Evolutionary conservation across 176 grass and related monocot species (phyloP).

Genomic region (Saccharum officinarum): DNA sequence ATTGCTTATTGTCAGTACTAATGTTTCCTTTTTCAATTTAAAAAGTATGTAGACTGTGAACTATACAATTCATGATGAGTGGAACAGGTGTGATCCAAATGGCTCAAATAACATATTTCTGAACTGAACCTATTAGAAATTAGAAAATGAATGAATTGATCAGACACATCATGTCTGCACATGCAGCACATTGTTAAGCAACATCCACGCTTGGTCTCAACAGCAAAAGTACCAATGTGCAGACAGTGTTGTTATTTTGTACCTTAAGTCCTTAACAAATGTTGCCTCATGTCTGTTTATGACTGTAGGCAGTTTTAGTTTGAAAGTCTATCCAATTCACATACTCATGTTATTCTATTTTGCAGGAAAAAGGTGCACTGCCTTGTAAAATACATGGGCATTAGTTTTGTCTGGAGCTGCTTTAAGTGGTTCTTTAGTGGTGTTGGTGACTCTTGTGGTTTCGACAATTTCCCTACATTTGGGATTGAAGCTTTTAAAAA

Average conservation of each 20-base stretch:
- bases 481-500: constrained; percentile 41
- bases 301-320: background rate
- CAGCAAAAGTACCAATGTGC: background rate
- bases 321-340: background rate
- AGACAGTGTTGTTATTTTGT: background rate
- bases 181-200: background rate
- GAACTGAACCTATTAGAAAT: background rate
- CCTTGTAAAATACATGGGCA: constrained; percentile 46
- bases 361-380: constrained; percentile 48
- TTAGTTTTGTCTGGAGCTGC: constrained; percentile 55
- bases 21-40: background rate
- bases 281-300: background rate
- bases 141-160: background rate
- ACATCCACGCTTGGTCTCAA: background rate
- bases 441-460: constrained; percentile 50
- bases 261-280: background rate
- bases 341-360: constrained; percentile 21
- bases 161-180: background rate
- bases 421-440: constrained; percentile 65
- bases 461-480: constrained; percentile 52
- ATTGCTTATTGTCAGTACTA: background rate
- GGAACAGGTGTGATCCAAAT: background rate
- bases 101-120: background rate
- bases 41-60: background rate
- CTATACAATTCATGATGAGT: background rate